These are phyloP conservation scores for cucumber (Cucumis sativus) DNA, from an alignment of 306 rosid species.

Conservation along the genomic window DNA sequence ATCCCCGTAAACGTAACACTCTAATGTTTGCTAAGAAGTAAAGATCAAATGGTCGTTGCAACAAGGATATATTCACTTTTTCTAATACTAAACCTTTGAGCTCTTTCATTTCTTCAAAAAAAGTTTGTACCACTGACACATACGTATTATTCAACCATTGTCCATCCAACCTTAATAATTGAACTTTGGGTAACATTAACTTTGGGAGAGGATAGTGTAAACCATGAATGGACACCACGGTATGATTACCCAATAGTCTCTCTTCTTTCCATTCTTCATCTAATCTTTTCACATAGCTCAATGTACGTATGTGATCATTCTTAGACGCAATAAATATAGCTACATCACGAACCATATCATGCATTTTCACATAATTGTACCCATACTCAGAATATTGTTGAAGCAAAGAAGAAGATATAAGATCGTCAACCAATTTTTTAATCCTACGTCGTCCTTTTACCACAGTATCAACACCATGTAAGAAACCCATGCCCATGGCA, in stretches of 20 bases:
- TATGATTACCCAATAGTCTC: not conserved
- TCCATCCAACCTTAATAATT: not conserved
- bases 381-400: fast-evolving
- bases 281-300: not conserved
- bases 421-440: not conserved
- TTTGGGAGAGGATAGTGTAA: not conserved
- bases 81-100: not conserved
- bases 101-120: not conserved
- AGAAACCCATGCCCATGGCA: not conserved
- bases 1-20: not conserved
- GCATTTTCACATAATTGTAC: not conserved
- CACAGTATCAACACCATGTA: not conserved
- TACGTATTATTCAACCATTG: too few species aligned
- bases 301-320: not conserved
- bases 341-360: conserved; percentile 12
- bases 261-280: not conserved
- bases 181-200: not conserved
- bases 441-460: not conserved
- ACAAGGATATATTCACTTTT: too few species aligned
- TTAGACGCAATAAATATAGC: not conserved
- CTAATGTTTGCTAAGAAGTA: not conserved
- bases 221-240: not conserved
- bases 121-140: not conserved
- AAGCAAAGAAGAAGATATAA: conserved; percentile 15
- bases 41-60: not conserved